These are phyloP conservation scores for Penicillium flavigenum DNA, from an alignment of 495 filamentous ascomycete species.

Conservation along the genomic window DNA sequence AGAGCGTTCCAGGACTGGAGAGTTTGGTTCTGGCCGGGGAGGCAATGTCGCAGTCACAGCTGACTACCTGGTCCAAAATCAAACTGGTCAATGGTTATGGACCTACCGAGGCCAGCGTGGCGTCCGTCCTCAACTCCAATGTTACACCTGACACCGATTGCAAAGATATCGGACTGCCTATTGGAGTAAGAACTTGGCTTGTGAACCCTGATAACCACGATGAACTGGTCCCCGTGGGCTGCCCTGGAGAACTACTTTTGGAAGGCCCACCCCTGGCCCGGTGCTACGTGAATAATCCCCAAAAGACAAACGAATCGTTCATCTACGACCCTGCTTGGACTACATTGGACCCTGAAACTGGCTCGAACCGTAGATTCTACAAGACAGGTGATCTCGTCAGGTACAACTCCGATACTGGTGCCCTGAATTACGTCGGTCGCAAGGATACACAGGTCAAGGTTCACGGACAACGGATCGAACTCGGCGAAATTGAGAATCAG, in stretches of 20 bases:
- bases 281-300: slow-evolving; percentile 45
- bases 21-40: slow-evolving; percentile 54
- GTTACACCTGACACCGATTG: slow-evolving; percentile 37
- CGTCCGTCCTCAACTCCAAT: slow-evolving; percentile 38
- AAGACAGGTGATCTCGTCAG: slow-evolving; percentile 66
- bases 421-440: slow-evolving; percentile 60
- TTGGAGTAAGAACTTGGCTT: slow-evolving; percentile 46
- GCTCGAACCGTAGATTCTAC: slow-evolving; percentile 54
- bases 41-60: slow-evolving; percentile 51
- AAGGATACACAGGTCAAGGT: slow-evolving; percentile 69
- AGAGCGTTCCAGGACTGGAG: slow-evolving; percentile 46
- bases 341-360: slow-evolving; percentile 17
- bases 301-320: slow-evolving; percentile 46
- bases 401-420: slow-evolving; percentile 57
- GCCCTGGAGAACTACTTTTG: slow-evolving; percentile 50
- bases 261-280: slow-evolving; percentile 51
- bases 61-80: slow-evolving; percentile 54
- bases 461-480: slow-evolving; percentile 64
- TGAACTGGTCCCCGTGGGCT: slow-evolving; percentile 49
- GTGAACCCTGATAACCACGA: slow-evolving; percentile 46
- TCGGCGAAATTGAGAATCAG: slow-evolving; percentile 64
- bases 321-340: slow-evolving; percentile 46
- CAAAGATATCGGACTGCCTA: slow-evolving; percentile 46
- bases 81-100: slow-evolving; percentile 62
- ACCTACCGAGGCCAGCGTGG: slow-evolving; percentile 49